These are phyloP conservation scores for Ilyonectria mors-panacis DNA, from an alignment of 2,329 filamentous ascomycete genomes.

Conservation along the genomic window DNA sequence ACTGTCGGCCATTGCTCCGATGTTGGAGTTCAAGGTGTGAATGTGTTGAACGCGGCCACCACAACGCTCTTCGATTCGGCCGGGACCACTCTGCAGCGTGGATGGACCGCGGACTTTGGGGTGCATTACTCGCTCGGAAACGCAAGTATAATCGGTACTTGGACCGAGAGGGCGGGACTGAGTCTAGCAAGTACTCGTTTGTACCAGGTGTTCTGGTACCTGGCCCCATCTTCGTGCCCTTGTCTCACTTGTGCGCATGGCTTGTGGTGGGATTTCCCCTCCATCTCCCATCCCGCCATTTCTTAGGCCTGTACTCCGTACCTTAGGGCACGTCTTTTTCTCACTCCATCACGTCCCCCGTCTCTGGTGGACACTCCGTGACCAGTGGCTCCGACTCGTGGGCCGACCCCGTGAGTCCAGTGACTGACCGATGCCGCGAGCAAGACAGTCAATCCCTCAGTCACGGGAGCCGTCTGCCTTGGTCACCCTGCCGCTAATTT, in stretches of 20 bases:
- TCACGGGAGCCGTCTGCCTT: not conserved
- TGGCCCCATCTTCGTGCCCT: not conserved
- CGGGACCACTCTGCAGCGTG: conserved; percentile 14
- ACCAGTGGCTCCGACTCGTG: conserved; percentile 34
- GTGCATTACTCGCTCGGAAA: conserved; percentile 23
- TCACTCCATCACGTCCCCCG: not conserved
- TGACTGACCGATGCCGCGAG: conserved; percentile 20
- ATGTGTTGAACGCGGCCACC: conserved; percentile 7
- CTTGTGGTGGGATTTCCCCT: conserved; percentile 11
- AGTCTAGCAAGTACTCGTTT: conserved; percentile 1
- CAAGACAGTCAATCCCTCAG: conserved; percentile 10
- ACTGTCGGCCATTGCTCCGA: not conserved
- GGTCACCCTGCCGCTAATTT: conserved; percentile 5
- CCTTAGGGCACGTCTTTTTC: not conserved
- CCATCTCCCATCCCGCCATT: conserved; percentile 15
- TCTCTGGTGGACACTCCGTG: conserved; percentile 6
- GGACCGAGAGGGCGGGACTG: conserved; percentile 1
- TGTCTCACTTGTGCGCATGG: conserved; percentile 11
- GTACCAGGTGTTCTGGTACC: conserved; percentile 1
- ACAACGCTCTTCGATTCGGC: conserved; percentile 16
- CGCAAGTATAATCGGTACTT: conserved; percentile 2
- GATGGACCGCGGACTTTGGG: conserved; percentile 1
- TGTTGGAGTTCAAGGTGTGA: conserved; percentile 4
- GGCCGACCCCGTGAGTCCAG: conserved; percentile 28
- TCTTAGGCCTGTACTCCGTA: not conserved